Evolutionary conservation across 768 basidiomycete species (phyloP).

Genomic region (Glaciozyma antarctica): DNA sequence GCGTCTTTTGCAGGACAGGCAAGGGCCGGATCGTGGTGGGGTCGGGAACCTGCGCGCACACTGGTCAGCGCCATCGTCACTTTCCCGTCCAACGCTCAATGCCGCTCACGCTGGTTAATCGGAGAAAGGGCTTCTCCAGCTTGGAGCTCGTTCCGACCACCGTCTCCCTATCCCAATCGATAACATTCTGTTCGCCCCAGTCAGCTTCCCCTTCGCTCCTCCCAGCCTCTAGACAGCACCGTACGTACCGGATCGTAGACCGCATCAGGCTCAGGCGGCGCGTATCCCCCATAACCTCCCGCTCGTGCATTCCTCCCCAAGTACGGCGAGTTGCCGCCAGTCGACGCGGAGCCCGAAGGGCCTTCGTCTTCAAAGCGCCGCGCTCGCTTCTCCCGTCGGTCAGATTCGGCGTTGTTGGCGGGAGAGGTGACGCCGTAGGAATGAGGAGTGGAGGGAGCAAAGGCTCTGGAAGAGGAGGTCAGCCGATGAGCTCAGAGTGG

Average conservation of each 20-base stretch:
- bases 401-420: conserved; percentile 36
- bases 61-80: neutral
- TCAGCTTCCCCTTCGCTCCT: neutral
- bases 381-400: conserved; percentile 50
- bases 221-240: neutral
- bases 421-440: conserved; percentile 24
- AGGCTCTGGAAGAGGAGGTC: conserved; percentile 8
- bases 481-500: neutral
- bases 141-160: conserved; percentile 85
- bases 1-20: conserved; percentile 68
- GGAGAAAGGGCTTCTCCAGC: conserved; percentile 90
- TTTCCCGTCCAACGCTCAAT: neutral
- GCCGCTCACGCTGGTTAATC: conserved; percentile 68
- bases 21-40: conserved; percentile 89
- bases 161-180: conserved; percentile 90
- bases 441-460: conserved; percentile 32
- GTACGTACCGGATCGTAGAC: conserved; percentile 28
- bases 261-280: conserved; percentile 18
- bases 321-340: conserved; percentile 32
- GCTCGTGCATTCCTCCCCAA: conserved; percentile 1
- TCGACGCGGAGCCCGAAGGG: neutral
- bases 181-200: conserved; percentile 60
- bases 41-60: conserved; percentile 69
- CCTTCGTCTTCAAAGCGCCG: conserved; percentile 59
- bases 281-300: conserved; percentile 10